Conservation (phyloP, 2,329 filamentous ascomycete genomes). For the Zalaria obscura region DNA sequence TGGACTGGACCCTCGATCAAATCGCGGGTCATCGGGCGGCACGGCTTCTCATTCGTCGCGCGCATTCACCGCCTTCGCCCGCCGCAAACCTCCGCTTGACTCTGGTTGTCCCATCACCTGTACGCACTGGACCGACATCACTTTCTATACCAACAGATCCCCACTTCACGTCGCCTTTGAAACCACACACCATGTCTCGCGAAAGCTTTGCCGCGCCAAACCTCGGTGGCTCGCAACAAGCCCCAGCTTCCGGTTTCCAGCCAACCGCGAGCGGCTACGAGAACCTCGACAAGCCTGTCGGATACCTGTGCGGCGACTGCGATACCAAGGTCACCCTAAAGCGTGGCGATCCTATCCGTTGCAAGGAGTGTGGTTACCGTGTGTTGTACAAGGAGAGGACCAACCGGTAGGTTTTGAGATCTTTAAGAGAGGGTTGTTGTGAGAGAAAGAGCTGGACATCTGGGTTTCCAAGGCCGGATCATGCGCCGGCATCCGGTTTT, state of each 20-base stretch:
- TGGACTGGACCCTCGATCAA: too few species aligned
- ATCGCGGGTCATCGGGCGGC: too few species aligned
- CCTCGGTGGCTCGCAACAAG: constrained; percentile 25
- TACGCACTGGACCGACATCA: too few species aligned
- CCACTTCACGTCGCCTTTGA: not conserved
- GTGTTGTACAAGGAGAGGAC: constrained; percentile 97
- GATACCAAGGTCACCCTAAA: constrained; percentile 62
- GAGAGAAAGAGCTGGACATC: not conserved
- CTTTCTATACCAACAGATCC: too few species aligned
- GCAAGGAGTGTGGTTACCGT: constrained; percentile 85
- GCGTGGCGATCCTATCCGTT: constrained; percentile 68
- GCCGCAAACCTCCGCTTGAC: too few species aligned
- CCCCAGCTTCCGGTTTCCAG: constrained; percentile 15
- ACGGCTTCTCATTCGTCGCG: too few species aligned
- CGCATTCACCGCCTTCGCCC: too few species aligned
- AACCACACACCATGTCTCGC: constrained; percentile 30
- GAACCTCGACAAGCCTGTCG: constrained; percentile 29
- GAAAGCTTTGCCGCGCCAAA: constrained; percentile 67
- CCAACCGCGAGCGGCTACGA: constrained; percentile 39
- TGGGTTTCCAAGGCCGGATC: not conserved
- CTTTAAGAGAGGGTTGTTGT: not conserved
- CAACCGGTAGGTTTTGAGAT: constrained; percentile 56
- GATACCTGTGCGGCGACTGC: constrained; percentile 65
- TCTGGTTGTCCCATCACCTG: too few species aligned
- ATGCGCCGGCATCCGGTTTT: not conserved